Evolutionary conservation across 1,284 basidiomycete species (phyloP).

Genomic region (Hymenochaete sp.): DNA sequence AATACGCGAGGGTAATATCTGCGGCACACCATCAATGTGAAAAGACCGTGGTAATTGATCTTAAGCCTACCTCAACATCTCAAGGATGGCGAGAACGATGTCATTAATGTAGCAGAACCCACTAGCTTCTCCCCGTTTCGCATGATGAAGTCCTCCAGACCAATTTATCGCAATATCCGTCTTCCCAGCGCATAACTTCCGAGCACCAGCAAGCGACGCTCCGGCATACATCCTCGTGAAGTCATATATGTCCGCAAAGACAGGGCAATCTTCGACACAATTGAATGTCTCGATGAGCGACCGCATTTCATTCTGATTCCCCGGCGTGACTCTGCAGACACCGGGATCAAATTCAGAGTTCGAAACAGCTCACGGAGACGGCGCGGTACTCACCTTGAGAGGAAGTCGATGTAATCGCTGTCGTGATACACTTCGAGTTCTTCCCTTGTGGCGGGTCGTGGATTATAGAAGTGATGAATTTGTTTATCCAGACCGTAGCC

Average conservation of each 20-base stretch:
- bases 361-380: neutral
- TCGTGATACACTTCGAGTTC: conserved; percentile 93
- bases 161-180: conserved; percentile 98
- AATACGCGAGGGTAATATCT: conserved; percentile 87
- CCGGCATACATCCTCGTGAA: conserved; percentile 92
- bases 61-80: conserved; percentile 66
- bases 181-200: conserved; percentile 75
- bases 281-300: conserved; percentile 77
- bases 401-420: conserved; percentile 90
- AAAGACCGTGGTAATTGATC: conserved; percentile 6
- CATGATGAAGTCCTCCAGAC: conserved; percentile 94
- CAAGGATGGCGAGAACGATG: conserved; percentile 89
- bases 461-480: conserved; percentile 88
- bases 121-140: conserved; percentile 91
- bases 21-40: neutral
- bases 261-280: conserved; percentile 90
- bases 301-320: conserved; percentile 66
- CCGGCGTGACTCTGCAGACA: conserved; percentile 66
- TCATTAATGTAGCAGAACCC: conserved; percentile 97
- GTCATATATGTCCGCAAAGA: conserved; percentile 88
- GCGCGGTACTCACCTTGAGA: conserved; percentile 57
- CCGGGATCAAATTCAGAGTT: conserved; percentile 3
- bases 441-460: conserved; percentile 78
- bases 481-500: conserved; percentile 96
- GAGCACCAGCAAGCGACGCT: conserved; percentile 81